A percentile compares a stretch with the other conserved stretches of the same genome.
phyloP scores from a whole-genome alignment of 2,329 filamentous ascomycete species.

The Emericellopsis atlantica region DNA sequence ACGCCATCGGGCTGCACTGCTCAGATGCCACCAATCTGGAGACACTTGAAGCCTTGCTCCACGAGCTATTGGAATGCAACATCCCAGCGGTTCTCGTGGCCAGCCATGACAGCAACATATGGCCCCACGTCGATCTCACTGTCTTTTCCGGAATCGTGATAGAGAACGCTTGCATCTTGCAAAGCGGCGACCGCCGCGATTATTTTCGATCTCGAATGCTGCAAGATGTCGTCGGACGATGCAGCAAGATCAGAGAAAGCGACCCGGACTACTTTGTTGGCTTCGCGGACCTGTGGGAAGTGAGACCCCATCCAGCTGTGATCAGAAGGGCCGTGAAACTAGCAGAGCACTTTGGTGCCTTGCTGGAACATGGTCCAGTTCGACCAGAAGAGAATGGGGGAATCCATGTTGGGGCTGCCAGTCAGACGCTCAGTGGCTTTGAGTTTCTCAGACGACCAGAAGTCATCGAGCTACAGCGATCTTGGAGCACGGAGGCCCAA shows the following conservation, averaged over 20 bases:
- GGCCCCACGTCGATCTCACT: conserved; percentile 13
- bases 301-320: conserved; percentile 16
- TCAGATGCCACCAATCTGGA: too few relatives aligned
- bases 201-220: conserved; percentile 26
- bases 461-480: conserved; percentile 15
- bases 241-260: conserved; percentile 14
- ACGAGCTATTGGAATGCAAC: neutral
- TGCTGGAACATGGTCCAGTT: conserved; percentile 15
- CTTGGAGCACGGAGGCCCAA: conserved; percentile 13
- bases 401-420: conserved; percentile 1
- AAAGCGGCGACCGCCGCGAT: conserved; percentile 25
- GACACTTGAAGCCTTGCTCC: too few relatives aligned
- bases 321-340: conserved; percentile 21
- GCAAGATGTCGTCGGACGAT: conserved; percentile 15
- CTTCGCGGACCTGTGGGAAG: conserved; percentile 20
- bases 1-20: conserved; percentile 7
- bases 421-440: conserved; percentile 16
- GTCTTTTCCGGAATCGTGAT: conserved; percentile 23
- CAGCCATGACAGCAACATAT: conserved; percentile 7
- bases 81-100: conserved; percentile 9
- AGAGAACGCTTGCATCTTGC: conserved; percentile 26
- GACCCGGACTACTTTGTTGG: conserved; percentile 21
- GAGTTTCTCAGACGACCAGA: conserved; percentile 19
- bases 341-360: conserved; percentile 20
- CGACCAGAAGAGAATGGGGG: too few relatives aligned